These are phyloP conservation scores for Pichia sp. DNA, from an alignment of 1,139 yeast genomes.

Conservation along the genomic window DNA sequence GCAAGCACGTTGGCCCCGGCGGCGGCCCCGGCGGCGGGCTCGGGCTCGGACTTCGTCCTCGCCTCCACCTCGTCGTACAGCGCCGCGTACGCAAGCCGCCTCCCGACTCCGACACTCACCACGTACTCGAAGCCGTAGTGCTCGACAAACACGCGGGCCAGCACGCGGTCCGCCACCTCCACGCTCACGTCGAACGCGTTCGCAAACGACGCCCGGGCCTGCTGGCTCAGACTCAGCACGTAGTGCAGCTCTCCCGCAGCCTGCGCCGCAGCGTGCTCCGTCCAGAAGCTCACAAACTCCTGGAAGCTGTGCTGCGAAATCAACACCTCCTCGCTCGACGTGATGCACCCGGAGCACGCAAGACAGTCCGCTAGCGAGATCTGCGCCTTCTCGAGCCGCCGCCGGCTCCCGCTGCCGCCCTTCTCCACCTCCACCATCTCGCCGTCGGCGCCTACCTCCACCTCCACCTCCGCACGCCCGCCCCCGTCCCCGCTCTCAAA, in stretches of 20 bases:
- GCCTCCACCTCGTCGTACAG: constrained; percentile 44
- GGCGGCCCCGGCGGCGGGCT: too few species aligned
- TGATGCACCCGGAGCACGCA: constrained; percentile 96
- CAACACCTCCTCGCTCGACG: constrained; percentile 91
- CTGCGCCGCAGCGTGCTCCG: constrained; percentile 29
- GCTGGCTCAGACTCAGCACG: constrained; percentile 83
- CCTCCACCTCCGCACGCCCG: constrained; percentile 32
- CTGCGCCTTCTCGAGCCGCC: constrained; percentile 70
- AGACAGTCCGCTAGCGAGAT: constrained; percentile 88
- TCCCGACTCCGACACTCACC: constrained; percentile 81
- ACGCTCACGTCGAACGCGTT: constrained; percentile 56
- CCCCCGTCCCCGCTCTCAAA: constrained; percentile 34
- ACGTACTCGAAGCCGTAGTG: constrained; percentile 68
- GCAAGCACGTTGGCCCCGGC: constrained; percentile 47
- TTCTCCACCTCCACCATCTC: not conserved
- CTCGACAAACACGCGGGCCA: constrained; percentile 53
- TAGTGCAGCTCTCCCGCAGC: constrained; percentile 38
- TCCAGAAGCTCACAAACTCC: constrained; percentile 62
- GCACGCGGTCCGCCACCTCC: constrained; percentile 54
- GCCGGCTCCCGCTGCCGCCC: not conserved
- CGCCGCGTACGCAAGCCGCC: constrained; percentile 63
- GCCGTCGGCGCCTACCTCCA: constrained; percentile 53
- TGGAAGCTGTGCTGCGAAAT: constrained; percentile 87
- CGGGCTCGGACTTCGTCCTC: not conserved
- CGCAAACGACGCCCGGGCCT: constrained; percentile 78